phyloP scores from a whole-genome alignment of 1,284 basidiomycete species.

The Peniophora sp. region DNA sequence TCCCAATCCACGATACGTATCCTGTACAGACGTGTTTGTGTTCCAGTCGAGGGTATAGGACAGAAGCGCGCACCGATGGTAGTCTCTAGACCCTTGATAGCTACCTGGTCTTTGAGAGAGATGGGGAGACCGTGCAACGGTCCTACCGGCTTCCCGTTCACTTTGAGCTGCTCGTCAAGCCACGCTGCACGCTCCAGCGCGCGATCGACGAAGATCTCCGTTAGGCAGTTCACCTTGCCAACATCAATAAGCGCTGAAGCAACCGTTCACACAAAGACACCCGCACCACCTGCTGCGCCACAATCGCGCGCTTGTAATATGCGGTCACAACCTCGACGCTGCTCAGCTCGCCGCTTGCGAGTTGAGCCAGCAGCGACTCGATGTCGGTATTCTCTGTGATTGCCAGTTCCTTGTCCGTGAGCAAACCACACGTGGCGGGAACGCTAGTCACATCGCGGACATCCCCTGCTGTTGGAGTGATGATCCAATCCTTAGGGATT shows the following conservation, averaged over 20 bases:
- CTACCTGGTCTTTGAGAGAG: constrained; percentile 54
- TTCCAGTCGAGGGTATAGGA: neutral
- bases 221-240: constrained; percentile 43
- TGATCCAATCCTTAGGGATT: constrained; percentile 56
- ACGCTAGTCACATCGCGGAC: constrained; percentile 47
- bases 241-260: constrained; percentile 13
- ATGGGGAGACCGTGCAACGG: constrained; percentile 58
- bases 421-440: constrained; percentile 50
- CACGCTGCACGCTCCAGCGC: constrained; percentile 43
- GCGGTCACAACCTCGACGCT: constrained; percentile 65
- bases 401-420: constrained; percentile 52
- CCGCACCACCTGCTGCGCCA: constrained; percentile 77
- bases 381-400: constrained; percentile 56
- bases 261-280: neutral
- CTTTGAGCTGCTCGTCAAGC: constrained; percentile 39
- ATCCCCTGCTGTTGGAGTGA: constrained; percentile 33
- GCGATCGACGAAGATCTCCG: constrained; percentile 45
- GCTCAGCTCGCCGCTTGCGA: constrained; percentile 46
- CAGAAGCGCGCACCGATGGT: constrained; percentile 30
- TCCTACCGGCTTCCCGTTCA: constrained; percentile 40
- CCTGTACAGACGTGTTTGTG: constrained; percentile 30
- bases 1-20: constrained; percentile 60
- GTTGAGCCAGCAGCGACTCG: constrained; percentile 35
- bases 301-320: constrained; percentile 71
- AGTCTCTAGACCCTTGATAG: constrained; percentile 44